Base-by-base conservation (phyloP, 306 rosid species). In the Medicago arabica region DNA sequence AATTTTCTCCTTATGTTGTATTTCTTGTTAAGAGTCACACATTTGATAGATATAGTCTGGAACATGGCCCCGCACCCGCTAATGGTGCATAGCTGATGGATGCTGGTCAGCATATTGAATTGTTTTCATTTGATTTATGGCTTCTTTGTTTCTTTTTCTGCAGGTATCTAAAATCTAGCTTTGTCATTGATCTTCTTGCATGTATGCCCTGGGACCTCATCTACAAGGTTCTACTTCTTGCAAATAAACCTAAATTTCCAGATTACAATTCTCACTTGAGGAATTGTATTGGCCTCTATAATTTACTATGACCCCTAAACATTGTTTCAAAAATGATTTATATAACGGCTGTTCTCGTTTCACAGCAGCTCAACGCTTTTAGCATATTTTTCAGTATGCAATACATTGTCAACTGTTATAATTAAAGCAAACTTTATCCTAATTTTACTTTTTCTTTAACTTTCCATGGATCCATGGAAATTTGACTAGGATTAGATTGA, bases 151-250 rank as follows among this genome's bases (percentile, higher is more conserved):
- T 78, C 63, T 72, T 41, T 41, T 39, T 61, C n/a, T 53, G 75
- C 85, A 95, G 98, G 85, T 95, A 95, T 81, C 82, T 95, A 75
- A 95, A 88, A 76, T 86, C 91, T 67, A 21, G 58, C 81, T 95
- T 95, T 76, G 70, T 88, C 81, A 17, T 92, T 68, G 99, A 95
- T 75, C 69, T 95, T 41, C 93, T 95, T 74, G 93, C 85, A 61
- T 95, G 99, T 74, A 69, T 95, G 91, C 99, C 99, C 38, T 95
- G 99, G 99, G 99, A 95, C 80, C 67, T 88, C 75, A 83, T 95
- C 79, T 95, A 69, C 88, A 89, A 92, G 99, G 99, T 95, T 62
- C 72, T 54, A 19, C 44, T 74, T 60, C 74, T 67, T 78, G 67
- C 15, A 9, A 7, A 39, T 62, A 59, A 77, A 38, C 38, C 61